Base-by-base conservation (phyloP, 2,329 filamentous ascomycete genomes). In the Didymella exigua region DNA sequence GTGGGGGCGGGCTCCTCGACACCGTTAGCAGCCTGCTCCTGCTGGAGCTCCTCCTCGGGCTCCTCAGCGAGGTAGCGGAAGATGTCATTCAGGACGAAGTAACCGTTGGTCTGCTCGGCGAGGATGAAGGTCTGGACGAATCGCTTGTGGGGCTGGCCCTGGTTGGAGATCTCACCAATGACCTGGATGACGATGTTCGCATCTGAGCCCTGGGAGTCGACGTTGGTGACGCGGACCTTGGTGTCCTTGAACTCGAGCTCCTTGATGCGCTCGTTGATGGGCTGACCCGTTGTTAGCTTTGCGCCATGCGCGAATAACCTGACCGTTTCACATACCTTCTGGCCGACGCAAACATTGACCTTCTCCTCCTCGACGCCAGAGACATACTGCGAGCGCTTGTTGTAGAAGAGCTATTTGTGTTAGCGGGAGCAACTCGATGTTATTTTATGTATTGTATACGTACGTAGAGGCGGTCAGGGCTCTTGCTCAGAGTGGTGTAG, bases 121-220 rank as follows among this genome's bases (percentile, higher is more conserved):
- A 99, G 89, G 60, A 99, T 91, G 68, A 99, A 99, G 47, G 93
- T 98, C 83, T 99, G 95, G 34, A 93, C 89, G 72, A 99, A 99
- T 77, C 97, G 97, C 82, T 90, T 93, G 70, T 93, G 91, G 55
- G 95, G 90, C 61, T 88, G 88, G 43, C 86, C 87, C 78, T 96
- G 96, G 85, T 96, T 97, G 69, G 93, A 96, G 70, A 95, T 96
- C 79, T 98, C 93, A 63, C 95, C 95, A 73, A 99, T 97, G 69
- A 98, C 95, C 77, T 96, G 93, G 70, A 99, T 96, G 68, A 99
- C 88, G 66, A 99, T 98, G 79, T 93, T 96, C 59, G 93, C 87
- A 75, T 88, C 89, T 9, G 93, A 97, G 60, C 89, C 89, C 79
- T 99, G 93, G 16, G 93, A 93, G 78, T 99, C 95, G 71, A 99